These are phyloP conservation scores for Penicillium psychrofluorescens DNA, from an alignment of 495 filamentous ascomycete species.

Conservation along the genomic window DNA sequence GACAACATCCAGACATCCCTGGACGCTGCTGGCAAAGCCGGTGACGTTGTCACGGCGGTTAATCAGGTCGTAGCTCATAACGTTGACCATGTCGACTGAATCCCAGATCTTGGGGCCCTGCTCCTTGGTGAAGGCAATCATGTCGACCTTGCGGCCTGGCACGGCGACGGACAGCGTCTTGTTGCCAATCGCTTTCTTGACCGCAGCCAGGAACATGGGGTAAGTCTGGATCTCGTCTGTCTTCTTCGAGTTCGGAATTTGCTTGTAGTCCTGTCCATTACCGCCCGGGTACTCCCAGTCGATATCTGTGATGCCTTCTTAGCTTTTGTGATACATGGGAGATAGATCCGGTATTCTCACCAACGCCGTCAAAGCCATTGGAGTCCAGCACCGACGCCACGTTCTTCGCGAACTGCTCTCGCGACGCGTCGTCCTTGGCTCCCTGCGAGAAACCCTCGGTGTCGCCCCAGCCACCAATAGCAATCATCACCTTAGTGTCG, in stretches of 20 bases:
- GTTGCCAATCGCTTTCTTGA: conserved; percentile 54
- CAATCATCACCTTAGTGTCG: conserved; percentile 58
- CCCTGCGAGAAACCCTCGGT: conserved; percentile 52
- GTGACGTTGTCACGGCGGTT: conserved; percentile 66
- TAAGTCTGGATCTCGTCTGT: conserved; percentile 57
- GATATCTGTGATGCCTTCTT: conserved; percentile 46
- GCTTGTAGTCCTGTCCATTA: conserved; percentile 70
- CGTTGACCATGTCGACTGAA: conserved; percentile 65
- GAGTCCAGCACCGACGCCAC: conserved; percentile 53
- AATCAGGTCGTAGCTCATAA: conserved; percentile 78
- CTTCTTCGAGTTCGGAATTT: conserved; percentile 54
- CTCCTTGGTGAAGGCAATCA: conserved; percentile 64
- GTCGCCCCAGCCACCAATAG: conserved; percentile 72
- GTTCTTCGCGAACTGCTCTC: conserved; percentile 55
- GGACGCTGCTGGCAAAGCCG: conserved; percentile 57
- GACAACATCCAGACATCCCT: conserved; percentile 45
- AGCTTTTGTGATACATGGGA: not conserved
- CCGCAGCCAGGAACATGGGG: conserved; percentile 51
- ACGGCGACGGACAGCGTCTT: conserved; percentile 66
- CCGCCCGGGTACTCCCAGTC: conserved; percentile 82
- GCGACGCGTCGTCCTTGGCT: conserved; percentile 44
- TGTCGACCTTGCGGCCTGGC: conserved; percentile 59
- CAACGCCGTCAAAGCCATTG: conserved; percentile 56
- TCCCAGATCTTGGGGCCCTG: conserved; percentile 56
- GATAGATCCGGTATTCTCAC: conserved; percentile 5